phyloP scores from a whole-genome alignment of 306 rosid species.

The Fagus crenata region DNA sequence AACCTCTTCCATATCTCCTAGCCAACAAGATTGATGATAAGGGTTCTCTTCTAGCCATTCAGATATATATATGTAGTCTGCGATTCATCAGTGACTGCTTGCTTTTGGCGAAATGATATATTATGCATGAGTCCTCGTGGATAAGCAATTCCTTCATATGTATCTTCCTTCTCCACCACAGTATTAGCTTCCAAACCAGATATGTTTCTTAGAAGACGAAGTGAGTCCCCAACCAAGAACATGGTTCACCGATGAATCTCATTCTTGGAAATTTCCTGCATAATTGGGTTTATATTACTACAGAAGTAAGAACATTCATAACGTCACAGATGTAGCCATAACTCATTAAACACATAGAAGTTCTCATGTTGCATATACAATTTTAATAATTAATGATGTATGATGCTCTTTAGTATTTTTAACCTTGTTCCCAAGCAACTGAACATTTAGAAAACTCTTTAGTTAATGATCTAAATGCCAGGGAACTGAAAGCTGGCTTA shows the following conservation, averaged over 20 bases:
- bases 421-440: background rate
- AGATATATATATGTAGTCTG: background rate
- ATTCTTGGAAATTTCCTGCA: constrained; percentile 56
- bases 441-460: background rate
- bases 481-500: background rate
- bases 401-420: background rate
- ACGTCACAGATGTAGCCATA: constrained; percentile 11
- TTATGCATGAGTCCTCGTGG: constrained; percentile 7
- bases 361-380: background rate
- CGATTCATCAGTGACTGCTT: constrained; percentile 25
- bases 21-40: background rate
- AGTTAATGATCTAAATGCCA: background rate
- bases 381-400: background rate
- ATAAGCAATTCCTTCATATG: constrained; percentile 26
- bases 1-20: constrained; percentile 6
- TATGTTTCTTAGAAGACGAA: constrained; percentile 18
- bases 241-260: constrained; percentile 33
- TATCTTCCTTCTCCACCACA: constrained; percentile 30
- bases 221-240: constrained; percentile 7
- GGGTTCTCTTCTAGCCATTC: constrained; percentile 13
- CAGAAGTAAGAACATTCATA: no score
- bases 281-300: constrained; percentile 7
- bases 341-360: constrained; percentile 1
- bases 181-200: constrained; percentile 15
- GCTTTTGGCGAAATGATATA: constrained; percentile 27